Conservation (phyloP, 1,284 basidiomycete genomes). For the Ceratobasidium sp. region DNA sequence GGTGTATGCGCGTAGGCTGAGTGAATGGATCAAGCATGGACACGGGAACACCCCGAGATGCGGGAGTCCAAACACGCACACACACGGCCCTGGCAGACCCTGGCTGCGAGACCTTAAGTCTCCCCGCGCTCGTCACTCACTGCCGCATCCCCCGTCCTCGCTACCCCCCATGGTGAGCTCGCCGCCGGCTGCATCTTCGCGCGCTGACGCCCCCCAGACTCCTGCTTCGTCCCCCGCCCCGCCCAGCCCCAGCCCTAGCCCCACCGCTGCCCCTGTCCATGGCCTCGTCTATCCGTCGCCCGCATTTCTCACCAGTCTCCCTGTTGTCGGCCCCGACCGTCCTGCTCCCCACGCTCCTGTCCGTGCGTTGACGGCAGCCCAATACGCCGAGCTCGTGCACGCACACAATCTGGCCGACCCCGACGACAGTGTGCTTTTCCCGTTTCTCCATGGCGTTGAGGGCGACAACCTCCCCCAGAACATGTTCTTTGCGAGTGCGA, state of each 20-base stretch:
- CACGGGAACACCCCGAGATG: slow-evolving; percentile 8
- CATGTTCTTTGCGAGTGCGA: slow-evolving; percentile 71
- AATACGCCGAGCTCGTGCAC: slow-evolving; percentile 71
- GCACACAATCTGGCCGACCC: slow-evolving; percentile 72
- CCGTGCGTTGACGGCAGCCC: slow-evolving; percentile 64
- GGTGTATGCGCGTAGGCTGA: slow-evolving; percentile 2
- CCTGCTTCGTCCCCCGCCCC: not conserved
- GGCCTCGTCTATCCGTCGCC: slow-evolving; percentile 60
- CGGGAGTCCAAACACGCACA: not conserved
- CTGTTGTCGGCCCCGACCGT: slow-evolving; percentile 56
- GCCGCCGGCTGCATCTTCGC: not conserved
- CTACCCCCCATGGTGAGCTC: slow-evolving; percentile 28
- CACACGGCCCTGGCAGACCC: not conserved
- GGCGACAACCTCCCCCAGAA: slow-evolving; percentile 80
- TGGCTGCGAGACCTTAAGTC: not conserved
- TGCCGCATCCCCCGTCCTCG: not conserved
- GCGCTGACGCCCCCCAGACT: slow-evolving; percentile 15
- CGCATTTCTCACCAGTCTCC: slow-evolving; percentile 57
- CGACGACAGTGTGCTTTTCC: slow-evolving; percentile 80
- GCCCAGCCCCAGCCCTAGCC: slow-evolving; percentile 12
- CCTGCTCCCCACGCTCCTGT: slow-evolving; percentile 59
- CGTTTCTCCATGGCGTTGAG: slow-evolving; percentile 85
- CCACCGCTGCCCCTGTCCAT: slow-evolving; percentile 13
- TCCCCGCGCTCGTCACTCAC: slow-evolving; percentile 2
- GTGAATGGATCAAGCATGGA: slow-evolving; percentile 19